Base-by-base conservation (phyloP, 345 rosid genomes). In the Camelina sativa region DNA sequence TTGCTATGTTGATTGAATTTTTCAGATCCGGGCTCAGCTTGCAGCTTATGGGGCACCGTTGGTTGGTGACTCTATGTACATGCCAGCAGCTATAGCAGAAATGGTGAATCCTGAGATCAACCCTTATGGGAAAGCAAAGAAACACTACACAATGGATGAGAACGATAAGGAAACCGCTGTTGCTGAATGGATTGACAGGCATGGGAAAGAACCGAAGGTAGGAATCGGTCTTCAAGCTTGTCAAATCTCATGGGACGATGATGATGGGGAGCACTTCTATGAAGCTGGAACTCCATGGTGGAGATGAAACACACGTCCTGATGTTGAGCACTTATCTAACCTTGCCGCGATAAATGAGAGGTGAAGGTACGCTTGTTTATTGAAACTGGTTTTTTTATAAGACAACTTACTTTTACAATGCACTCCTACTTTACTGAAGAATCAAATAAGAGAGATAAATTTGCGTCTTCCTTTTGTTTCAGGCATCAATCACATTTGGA, bases 231-330 rank as follows among this genome's bases (percentile, higher is more conserved):
- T 93, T 69, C 97, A 93, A 82, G 98, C 98, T 34, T 88, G 85
- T 79, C 95, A 89, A 64, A 88, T 91, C 73, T 89, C 92, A 16
- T 94, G 98, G 98, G 91, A 91, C 16, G 88, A 89, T 67, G 87
- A 83, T 51, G 92, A 87, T 61, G 91, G 85, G 44, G 76, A 83
- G 61, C 87, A 84, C 65, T 69, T 76, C 64, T 89, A 91, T 34
- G 84, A 87, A 76, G 97, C 98, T 58, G 83, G 91, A 53, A 82
- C 92, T 62, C 95, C 97, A 2, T 91, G 96, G 98, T 94, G 98
- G 98, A 80, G 90, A 77, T 44, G 61, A 55, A 35, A 71, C 6
- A 55, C 16, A 17, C 0, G 13, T 57, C n/a, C 12, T 8, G 48
- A 44, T 66, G 16, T 44, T 17, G 34, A 50, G 10, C 34, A 52